A percentile compares a stretch with the other conserved stretches of the same genome.
Evolutionary conservation across 768 basidiomycete genomes (phyloP).

Genomic region (Suillus plorans): DNA sequence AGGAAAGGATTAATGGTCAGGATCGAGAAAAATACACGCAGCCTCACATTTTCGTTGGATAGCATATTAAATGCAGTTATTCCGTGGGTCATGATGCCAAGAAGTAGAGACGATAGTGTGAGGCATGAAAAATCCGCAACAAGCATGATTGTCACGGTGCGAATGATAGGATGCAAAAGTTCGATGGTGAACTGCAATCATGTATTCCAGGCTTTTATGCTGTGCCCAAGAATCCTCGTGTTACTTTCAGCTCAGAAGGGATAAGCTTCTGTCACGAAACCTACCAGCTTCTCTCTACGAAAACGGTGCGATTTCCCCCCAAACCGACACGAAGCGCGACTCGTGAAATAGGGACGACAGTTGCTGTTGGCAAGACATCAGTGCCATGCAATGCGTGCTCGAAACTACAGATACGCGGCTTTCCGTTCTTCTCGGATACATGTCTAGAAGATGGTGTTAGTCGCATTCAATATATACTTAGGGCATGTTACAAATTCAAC

Average conservation of each 20-base stretch:
- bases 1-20: not conserved
- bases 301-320: not conserved
- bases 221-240: not conserved
- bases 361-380: constrained; percentile 3
- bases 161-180: not conserved
- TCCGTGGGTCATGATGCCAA: not conserved
- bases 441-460: not conserved
- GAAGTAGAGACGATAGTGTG: not conserved
- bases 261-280: not conserved
- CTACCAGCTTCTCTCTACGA: not conserved
- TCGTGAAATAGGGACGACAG: not conserved
- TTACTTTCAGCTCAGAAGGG: not conserved
- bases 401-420: not conserved
- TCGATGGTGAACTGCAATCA: not conserved
- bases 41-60: constrained; percentile 21
- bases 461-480: not conserved
- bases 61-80: constrained; percentile 26
- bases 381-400: not conserved
- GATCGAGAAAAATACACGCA: not conserved
- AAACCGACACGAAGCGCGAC: not conserved
- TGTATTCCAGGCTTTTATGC: not conserved
- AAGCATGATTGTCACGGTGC: not conserved
- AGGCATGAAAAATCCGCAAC: not conserved
- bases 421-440: not conserved
- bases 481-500: not conserved